phyloP scores from a whole-genome alignment of 2,329 filamentous ascomycete species.

The Trichoderma koningiopsis region DNA sequence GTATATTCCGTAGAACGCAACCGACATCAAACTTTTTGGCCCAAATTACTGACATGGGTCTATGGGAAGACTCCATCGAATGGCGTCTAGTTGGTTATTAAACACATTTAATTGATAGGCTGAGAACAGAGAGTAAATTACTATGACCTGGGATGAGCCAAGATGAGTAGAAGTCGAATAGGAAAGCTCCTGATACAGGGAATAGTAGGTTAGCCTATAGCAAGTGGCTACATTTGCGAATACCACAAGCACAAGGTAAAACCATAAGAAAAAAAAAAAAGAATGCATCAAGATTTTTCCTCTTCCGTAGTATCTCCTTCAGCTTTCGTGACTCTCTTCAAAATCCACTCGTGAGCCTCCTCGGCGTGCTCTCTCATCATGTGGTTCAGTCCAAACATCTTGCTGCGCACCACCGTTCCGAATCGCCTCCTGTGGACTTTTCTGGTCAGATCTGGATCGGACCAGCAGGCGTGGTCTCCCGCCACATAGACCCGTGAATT shows the following conservation, averaged over 20 bases:
- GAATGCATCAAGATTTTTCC: constrained; percentile 35
- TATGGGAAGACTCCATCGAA: neutral
- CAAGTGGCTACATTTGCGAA: neutral
- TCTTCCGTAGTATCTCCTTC: constrained; percentile 54
- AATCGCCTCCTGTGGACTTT: constrained; percentile 64
- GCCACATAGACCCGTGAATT: constrained; percentile 81
- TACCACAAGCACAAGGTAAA: neutral
- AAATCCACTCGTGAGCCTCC: constrained; percentile 57
- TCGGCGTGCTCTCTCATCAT: constrained; percentile 60
- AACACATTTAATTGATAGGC: neutral
- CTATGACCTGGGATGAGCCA: neutral
- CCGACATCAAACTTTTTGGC: neutral
- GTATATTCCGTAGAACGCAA: neutral
- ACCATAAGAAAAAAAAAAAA: neutral
- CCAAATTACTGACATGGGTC: neutral
- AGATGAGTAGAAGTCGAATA: neutral
- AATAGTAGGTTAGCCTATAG: constrained; percentile 5
- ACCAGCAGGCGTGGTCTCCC: constrained; percentile 75
- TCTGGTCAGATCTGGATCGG: constrained; percentile 59
- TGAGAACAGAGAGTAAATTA: neutral
- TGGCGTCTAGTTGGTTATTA: neutral
- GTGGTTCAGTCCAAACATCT: constrained; percentile 50
- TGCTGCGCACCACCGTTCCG: constrained; percentile 58
- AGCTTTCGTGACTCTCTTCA: constrained; percentile 41
- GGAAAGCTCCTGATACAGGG: neutral